phyloP scores from a whole-genome alignment of 2,329 filamentous ascomycete species.

The Rhinocladiella mackenziei region DNA sequence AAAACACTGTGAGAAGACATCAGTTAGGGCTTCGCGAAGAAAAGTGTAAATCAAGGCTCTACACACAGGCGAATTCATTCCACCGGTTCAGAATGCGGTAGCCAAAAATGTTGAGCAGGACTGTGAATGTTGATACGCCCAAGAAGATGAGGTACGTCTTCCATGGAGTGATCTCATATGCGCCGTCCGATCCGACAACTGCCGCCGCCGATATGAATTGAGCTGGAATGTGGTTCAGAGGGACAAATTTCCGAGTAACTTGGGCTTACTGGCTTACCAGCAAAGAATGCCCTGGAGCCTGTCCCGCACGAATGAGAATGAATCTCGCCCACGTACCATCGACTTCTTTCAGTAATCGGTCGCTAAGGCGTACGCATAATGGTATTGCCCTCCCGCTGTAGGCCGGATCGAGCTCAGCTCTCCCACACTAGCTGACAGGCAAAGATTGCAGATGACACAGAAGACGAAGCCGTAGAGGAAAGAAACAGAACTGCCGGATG shows the following conservation, averaged over 20 bases:
- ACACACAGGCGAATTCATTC: slow-evolving; percentile 52
- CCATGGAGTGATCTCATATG: slow-evolving; percentile 42
- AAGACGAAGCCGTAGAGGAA: slow-evolving; percentile 9
- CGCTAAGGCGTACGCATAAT: slow-evolving; percentile 1
- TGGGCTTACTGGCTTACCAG: slow-evolving; percentile 62
- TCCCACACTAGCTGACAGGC: slow-evolving; percentile 4
- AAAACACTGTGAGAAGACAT: slow-evolving; percentile 53
- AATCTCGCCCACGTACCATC: too few relatives aligned
- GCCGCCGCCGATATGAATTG: slow-evolving; percentile 51
- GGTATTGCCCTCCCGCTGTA: slow-evolving; percentile 8
- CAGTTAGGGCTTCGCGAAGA: background rate
- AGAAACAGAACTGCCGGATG: slow-evolving; percentile 5
- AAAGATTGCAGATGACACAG: slow-evolving; percentile 5
- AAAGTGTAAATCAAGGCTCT: too few relatives aligned
- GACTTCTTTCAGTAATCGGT: background rate
- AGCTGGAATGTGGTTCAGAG: slow-evolving; percentile 50
- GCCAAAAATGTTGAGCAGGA: slow-evolving; percentile 62
- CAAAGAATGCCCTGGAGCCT: slow-evolving; percentile 64
- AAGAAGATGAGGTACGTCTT: slow-evolving; percentile 71
- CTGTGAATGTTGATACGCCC: slow-evolving; percentile 57
- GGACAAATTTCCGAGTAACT: too few relatives aligned
- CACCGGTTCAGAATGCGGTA: slow-evolving; percentile 59
- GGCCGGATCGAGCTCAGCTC: slow-evolving; percentile 8
- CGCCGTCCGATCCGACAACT: background rate
- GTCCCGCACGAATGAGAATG: too few relatives aligned